These are phyloP conservation scores for Nicotiana otophora DNA, from an alignment of 257 asterid genomes.

Conservation along the genomic window DNA sequence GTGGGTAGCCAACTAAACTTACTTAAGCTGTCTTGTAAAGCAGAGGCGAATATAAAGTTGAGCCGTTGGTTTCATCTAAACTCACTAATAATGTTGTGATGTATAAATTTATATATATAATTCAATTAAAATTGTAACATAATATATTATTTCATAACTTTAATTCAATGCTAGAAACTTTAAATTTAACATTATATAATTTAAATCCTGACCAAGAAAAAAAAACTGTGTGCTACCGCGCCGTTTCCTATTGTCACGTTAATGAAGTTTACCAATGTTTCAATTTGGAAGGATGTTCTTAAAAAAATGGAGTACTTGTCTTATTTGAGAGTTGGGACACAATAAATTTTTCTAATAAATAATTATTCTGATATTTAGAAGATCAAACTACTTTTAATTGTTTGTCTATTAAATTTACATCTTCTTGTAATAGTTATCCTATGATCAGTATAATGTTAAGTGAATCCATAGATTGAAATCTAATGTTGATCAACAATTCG, in stretches of 20 bases:
- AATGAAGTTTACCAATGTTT: not conserved
- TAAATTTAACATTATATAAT: too few relatives aligned
- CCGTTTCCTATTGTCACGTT: not conserved
- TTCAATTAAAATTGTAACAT: too few relatives aligned
- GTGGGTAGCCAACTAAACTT: slow-evolving; percentile 26
- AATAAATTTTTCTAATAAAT: not conserved
- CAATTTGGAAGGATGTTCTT: not conserved
- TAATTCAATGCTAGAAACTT: too few relatives aligned
- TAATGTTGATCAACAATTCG: not conserved
- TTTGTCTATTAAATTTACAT: not conserved
- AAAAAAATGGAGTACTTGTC: not conserved
- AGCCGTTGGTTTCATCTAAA: too few relatives aligned
- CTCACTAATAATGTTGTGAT: too few relatives aligned
- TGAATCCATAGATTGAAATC: too few relatives aligned
- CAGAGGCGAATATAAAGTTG: too few relatives aligned
- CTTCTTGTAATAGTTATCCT: not conserved
- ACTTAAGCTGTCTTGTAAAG: slow-evolving; percentile 1
- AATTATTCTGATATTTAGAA: not conserved
- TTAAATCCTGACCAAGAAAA: not conserved
- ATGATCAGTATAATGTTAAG: too few relatives aligned
- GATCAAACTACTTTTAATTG: not conserved
- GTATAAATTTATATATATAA: too few relatives aligned
- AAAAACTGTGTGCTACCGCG: slow-evolving; percentile 12
- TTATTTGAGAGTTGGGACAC: not conserved
- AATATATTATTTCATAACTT: too few relatives aligned